Base-by-base conservation (phyloP, 306 rosid genomes). In the Delonix regia region DNA sequence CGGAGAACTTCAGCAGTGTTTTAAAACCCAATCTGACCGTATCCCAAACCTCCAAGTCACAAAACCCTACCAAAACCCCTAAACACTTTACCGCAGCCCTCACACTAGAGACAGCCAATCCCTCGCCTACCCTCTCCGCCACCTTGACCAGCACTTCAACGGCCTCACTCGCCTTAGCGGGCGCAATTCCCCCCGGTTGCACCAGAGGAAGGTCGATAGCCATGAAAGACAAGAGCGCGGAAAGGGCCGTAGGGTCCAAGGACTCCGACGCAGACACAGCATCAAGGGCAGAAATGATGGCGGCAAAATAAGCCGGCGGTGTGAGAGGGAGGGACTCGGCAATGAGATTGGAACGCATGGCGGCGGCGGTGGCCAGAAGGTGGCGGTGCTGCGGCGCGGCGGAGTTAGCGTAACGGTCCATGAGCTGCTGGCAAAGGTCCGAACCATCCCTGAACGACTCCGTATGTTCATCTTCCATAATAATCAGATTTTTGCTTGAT, bases 371-470 rank as follows among this genome's bases (percentile, higher is more conserved):
- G 47, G 97, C 94, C 10, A 92, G 82, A 44, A 93, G 96, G 81
- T 95, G 98, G 71, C 94, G 96, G 74, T 95, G 98, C 71, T 95
- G 99, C 1, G 93, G 87, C 0, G 99, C 97, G 18, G 87, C 45
- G 56, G 97, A 92, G 84, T 91, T 92, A 82, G 91, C 80, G 71
- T 95, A 95, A 68, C 98, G 97, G 86, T 81, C 94, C 89, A 93
- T 88, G 86, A 95, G 97, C 86, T 92, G 97, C 61, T 85, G 90
- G 83, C 92, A 91, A 27, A 92, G 83, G 86, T 92, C 97, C 10
- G 89, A 75, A 78, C 83, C 89, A 42, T 69, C 90, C 8, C 74
- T 85, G 70, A 90, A 86, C 7, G 78, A 5, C 28, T 81, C 89
- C 0, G 57, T n/a, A 36, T 63, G 88, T 36, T 85, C 87, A 47